Percentiles rank a stretch among this genome's conserved stretches.
Evolutionary conservation across 768 basidiomycete genomes (phyloP).

Genomic region (Naganishia randhawae): DNA sequence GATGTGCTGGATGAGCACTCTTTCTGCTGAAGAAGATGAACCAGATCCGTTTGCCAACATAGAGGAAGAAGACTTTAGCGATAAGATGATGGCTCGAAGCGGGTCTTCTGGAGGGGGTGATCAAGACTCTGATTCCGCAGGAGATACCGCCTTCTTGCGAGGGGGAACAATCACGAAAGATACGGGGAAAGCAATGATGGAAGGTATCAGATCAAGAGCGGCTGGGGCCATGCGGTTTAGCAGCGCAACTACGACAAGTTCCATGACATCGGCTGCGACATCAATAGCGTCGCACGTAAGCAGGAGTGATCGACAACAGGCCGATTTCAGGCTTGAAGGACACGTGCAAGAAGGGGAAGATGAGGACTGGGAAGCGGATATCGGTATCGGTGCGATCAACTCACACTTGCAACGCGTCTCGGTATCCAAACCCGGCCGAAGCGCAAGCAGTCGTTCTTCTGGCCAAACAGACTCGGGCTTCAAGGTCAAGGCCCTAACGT

Average conservation of each 20-base stretch:
- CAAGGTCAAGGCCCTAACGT: slow-evolving; percentile 3
- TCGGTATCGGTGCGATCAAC: not conserved
- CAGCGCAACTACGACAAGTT: slow-evolving; percentile 18
- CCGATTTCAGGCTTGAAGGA: not conserved
- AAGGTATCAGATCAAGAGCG: not conserved
- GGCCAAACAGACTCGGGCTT: slow-evolving; percentile 17
- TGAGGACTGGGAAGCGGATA: slow-evolving; percentile 1
- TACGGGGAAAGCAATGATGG: slow-evolving; percentile 37
- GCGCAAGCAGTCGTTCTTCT: not conserved
- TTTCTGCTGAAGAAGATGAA: slow-evolving; percentile 80
- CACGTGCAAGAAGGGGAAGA: not conserved
- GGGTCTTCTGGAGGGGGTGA: not conserved
- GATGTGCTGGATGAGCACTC: slow-evolving; percentile 90
- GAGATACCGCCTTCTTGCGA: slow-evolving; percentile 65
- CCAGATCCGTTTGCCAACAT: slow-evolving; percentile 95
- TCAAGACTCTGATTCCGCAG: not conserved
- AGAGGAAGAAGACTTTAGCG: slow-evolving; percentile 55
- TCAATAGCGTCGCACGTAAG: not conserved
- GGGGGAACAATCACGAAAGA: slow-evolving; percentile 73
- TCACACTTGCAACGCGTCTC: not conserved
- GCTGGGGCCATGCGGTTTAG: slow-evolving; percentile 12
- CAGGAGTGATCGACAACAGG: not conserved
- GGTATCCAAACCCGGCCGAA: not conserved
- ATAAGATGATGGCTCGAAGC: not conserved
- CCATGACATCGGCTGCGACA: slow-evolving; percentile 1